These are phyloP conservation scores for Aspergillus fumigatus DNA, from an alignment of 2,329 filamentous ascomycete species.

Conservation along the genomic window DNA sequence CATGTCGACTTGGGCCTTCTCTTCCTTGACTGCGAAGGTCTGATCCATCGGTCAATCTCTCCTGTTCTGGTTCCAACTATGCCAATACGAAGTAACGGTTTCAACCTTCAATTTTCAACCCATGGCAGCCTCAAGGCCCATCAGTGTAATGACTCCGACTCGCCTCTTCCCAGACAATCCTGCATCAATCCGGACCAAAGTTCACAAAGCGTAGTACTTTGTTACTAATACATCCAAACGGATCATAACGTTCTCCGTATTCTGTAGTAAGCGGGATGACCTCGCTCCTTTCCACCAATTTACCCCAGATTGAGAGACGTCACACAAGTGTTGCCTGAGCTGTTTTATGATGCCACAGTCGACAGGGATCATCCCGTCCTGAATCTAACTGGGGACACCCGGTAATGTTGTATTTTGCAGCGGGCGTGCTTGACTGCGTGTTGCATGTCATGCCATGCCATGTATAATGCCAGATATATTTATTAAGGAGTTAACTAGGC, in stretches of 20 bases:
- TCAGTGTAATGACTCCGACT: background rate
- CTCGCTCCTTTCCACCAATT: background rate
- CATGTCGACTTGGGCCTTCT: background rate
- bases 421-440: conserved; percentile 4
- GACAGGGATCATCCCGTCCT: conserved; percentile 10
- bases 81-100: too few relatives aligned
- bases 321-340: conserved; percentile 11
- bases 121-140: background rate
- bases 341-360: conserved; percentile 16
- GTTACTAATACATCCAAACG: conserved; percentile 4
- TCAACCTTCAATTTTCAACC: too few relatives aligned
- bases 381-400: conserved; percentile 2
- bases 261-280: background rate
- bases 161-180: background rate
- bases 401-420: conserved; percentile 1
- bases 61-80: too few relatives aligned
- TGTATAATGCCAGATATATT: conserved; percentile 8
- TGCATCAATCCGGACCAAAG: background rate
- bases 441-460: background rate
- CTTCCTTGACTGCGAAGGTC: background rate
- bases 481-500: background rate
- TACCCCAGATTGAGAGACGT: conserved; percentile 17
- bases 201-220: background rate
- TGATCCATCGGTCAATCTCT: background rate
- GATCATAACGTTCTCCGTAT: background rate